Conservation (phyloP, 352 stramenopile genomes). For the Pythium brachiatum region DNA sequence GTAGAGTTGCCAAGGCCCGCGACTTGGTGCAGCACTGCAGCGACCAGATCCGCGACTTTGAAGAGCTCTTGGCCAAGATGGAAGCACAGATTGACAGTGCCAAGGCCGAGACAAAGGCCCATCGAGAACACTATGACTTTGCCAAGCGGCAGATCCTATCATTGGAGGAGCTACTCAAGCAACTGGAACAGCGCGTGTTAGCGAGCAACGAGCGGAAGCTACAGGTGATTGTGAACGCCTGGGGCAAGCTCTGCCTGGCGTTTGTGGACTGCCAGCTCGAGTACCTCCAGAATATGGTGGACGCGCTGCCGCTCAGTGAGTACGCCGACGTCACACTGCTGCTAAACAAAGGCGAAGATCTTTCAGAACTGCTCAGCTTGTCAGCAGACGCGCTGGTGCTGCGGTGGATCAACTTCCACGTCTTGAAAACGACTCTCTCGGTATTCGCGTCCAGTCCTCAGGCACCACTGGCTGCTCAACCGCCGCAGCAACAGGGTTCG, state of each 20-base stretch:
- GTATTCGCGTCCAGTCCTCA: neutral
- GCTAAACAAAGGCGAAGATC: conserved; percentile 52
- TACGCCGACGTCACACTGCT: conserved; percentile 48
- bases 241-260: conserved; percentile 50
- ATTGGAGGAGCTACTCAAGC: conserved; percentile 49
- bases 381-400: conserved; percentile 62
- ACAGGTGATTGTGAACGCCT: conserved; percentile 63
- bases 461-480: neutral
- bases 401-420: conserved; percentile 69
- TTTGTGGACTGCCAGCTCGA: conserved; percentile 55
- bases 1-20: conserved; percentile 33
- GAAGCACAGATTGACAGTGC: conserved; percentile 52
- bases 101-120: conserved; percentile 38
- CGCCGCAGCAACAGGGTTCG: neutral
- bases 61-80: conserved; percentile 48
- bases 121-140: conserved; percentile 62
- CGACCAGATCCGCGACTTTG: conserved; percentile 46
- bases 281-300: conserved; percentile 63
- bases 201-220: conserved; percentile 57
- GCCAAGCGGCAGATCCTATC: conserved; percentile 55
- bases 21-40: conserved; percentile 47
- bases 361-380: conserved; percentile 41
- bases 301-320: conserved; percentile 34
- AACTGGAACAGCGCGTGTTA: conserved; percentile 46
- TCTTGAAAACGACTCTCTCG: conserved; percentile 30